Evolutionary conservation across 2,329 filamentous ascomycete genomes (phyloP).

Genomic region (Apiospora malaysiana): DNA sequence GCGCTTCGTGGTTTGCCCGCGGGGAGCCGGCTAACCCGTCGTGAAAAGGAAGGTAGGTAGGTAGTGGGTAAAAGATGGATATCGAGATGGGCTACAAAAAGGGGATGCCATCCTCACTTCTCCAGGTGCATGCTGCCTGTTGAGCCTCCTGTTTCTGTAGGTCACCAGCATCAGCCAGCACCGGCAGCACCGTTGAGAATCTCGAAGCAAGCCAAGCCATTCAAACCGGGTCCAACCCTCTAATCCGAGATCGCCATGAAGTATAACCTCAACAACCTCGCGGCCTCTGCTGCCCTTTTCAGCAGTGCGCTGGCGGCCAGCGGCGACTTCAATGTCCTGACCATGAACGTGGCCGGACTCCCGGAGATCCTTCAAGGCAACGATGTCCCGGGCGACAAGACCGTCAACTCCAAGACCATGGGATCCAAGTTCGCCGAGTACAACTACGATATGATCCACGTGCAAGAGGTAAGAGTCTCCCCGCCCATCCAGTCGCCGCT

Average conservation of each 20-base stretch:
- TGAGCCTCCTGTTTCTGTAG: not conserved
- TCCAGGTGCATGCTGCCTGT: not conserved
- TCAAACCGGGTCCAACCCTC: not conserved
- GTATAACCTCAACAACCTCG: slow-evolving; percentile 13
- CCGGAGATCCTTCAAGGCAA: slow-evolving; percentile 59
- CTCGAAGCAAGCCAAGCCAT: not conserved
- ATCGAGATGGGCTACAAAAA: slow-evolving; percentile 1
- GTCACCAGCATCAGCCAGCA: slow-evolving; percentile 5
- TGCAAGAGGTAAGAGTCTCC: slow-evolving; percentile 59
- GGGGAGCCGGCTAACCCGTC: not conserved
- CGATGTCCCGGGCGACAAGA: slow-evolving; percentile 66
- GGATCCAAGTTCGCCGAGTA: slow-evolving; percentile 62
- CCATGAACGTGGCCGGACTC: slow-evolving; percentile 40
- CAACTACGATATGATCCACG: slow-evolving; percentile 66
- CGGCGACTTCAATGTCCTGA: slow-evolving; percentile 38
- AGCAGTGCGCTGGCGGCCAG: slow-evolving; percentile 24
- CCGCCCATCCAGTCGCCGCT: slow-evolving; percentile 19
- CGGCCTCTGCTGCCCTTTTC: slow-evolving; percentile 22
- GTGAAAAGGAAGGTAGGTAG: not conserved
- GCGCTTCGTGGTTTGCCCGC: not conserved
- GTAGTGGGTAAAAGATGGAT: not conserved
- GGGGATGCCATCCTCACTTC: not conserved
- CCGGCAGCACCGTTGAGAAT: not conserved
- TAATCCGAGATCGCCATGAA: slow-evolving; percentile 20
- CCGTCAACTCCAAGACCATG: slow-evolving; percentile 60